Evolutionary conservation across 352 stramenopile genomes (phyloP), one percentile per base, ranked within the genome.

Genomic region (Phytophthora litchii): DNA sequence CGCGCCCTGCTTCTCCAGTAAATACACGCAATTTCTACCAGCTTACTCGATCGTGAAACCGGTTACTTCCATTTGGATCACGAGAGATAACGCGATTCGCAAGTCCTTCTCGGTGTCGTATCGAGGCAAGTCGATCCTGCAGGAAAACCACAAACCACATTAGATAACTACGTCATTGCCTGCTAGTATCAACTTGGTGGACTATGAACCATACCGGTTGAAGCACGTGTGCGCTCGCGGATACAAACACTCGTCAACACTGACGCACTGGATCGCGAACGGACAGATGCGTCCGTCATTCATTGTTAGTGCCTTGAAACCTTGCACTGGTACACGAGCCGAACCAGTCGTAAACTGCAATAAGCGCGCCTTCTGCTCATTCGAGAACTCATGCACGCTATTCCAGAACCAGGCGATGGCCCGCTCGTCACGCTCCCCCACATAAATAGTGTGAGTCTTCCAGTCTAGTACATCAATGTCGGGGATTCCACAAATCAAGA

Each of bases 401-500:
- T 97, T 97, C 97, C 97, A 99, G 68, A 99, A 99, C 96, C 96
- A 99, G 25, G 80, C 70, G 45, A 98, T 97, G 56, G 98, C 87
- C 67, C 95, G 89, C 20, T 92, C 78, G 47, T 93, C 84, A 36
- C 75, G 75, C 55, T 91, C 80, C 35, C 83, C 86, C 38, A 93
- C 83, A 81, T 98, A 98, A 73, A 98, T 96, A 50, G 97, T 99
- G 71, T 99, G 96, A 53, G 89, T 88, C 65, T 98, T 96, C 77
- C 97, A 93, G 72, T 99, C 95, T 37, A 91, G 65, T 45, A 98
- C 86, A 69, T 99, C 95, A 54, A 99, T 98, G 48, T 99, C 93
- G 13, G 97, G 97, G 64, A 99, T 93, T 19, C 97, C 97, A 45
- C 94, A 99, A 54, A 99, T 99, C 32, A 99, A 75, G 21, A 99